These are phyloP conservation scores for Pseudohyphozyma bogoriensis DNA, from an alignment of 768 basidiomycete genomes.

Conservation along the genomic window DNA sequence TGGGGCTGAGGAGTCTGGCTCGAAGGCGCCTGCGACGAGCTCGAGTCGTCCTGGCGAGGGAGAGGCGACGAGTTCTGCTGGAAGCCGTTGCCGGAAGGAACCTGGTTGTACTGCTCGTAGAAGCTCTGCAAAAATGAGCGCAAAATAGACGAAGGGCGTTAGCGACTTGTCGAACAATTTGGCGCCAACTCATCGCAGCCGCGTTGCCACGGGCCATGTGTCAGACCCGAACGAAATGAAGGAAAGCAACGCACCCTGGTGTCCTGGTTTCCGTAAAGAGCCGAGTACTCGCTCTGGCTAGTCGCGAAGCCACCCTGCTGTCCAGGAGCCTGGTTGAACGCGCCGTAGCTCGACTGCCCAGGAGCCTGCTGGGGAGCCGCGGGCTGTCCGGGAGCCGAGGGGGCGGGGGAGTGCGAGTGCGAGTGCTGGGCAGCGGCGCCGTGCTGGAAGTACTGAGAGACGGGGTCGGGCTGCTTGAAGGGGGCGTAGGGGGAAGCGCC, in stretches of 20 bases:
- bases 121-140: slow-evolving; percentile 1
- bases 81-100: slow-evolving; percentile 11
- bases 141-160: too few species aligned
- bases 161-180: too few species aligned
- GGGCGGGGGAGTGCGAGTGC: slow-evolving; percentile 27
- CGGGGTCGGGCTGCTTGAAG: slow-evolving; percentile 18
- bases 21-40: slow-evolving; percentile 1
- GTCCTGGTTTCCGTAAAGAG: slow-evolving; percentile 26
- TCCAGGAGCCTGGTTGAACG: slow-evolving; percentile 23
- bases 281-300: slow-evolving; percentile 27
- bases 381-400: slow-evolving; percentile 15
- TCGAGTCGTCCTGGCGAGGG: slow-evolving; percentile 20
- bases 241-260: slow-evolving; percentile 14
- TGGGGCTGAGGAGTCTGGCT: slow-evolving; percentile 11
- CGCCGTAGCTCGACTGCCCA: slow-evolving; percentile 18
- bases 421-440: slow-evolving; percentile 6
- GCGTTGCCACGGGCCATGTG: too few species aligned
- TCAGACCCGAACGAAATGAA: neutral
- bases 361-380: slow-evolving; percentile 5
- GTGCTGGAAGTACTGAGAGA: slow-evolving; percentile 29
- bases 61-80: slow-evolving; percentile 26
- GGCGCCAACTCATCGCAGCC: too few species aligned
- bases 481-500: slow-evolving; percentile 10
- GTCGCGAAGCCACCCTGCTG: slow-evolving; percentile 15
- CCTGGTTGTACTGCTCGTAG: slow-evolving; percentile 27